These are phyloP conservation scores for Mycena maculata DNA, from an alignment of 768 basidiomycete genomes.

Conservation along the genomic window DNA sequence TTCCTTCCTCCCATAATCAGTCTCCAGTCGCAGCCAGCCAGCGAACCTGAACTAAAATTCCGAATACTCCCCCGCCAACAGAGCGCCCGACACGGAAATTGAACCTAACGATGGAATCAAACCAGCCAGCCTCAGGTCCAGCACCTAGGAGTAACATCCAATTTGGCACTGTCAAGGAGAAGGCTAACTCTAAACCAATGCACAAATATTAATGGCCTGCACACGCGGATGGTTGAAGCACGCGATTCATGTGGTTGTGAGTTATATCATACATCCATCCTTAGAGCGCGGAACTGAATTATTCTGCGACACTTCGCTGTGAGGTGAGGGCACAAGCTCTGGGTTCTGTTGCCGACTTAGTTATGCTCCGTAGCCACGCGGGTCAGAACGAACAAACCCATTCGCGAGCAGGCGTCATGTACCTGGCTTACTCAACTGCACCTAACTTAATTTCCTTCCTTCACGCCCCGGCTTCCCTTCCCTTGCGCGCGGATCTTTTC, in stretches of 20 bases:
- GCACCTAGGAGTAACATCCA: background rate
- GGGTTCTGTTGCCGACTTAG: too few species aligned
- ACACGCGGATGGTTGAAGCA: conserved; percentile 10
- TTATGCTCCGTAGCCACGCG: too few species aligned
- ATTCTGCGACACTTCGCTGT: conserved; percentile 1
- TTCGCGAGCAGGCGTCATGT: background rate
- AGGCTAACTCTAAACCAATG: background rate
- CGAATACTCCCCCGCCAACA: background rate
- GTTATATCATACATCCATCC: background rate
- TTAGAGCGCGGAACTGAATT: background rate
- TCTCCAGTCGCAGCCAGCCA: too few species aligned
- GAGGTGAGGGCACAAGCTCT: too few species aligned
- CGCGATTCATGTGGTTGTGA: background rate
- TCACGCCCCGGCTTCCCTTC: background rate
- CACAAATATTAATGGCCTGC: background rate
- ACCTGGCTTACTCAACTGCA: background rate
- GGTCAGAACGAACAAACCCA: too few species aligned
- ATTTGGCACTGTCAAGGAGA: background rate
- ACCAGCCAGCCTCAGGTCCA: background rate
- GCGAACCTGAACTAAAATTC: too few species aligned
- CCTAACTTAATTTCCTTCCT: background rate
- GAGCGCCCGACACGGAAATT: background rate
- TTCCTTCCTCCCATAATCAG: background rate
- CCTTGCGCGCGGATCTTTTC: conserved; percentile 12
- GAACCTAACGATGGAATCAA: background rate